Base-by-base conservation (phyloP, 805 yeast species). In the Starmerella stigmatis region DNA sequence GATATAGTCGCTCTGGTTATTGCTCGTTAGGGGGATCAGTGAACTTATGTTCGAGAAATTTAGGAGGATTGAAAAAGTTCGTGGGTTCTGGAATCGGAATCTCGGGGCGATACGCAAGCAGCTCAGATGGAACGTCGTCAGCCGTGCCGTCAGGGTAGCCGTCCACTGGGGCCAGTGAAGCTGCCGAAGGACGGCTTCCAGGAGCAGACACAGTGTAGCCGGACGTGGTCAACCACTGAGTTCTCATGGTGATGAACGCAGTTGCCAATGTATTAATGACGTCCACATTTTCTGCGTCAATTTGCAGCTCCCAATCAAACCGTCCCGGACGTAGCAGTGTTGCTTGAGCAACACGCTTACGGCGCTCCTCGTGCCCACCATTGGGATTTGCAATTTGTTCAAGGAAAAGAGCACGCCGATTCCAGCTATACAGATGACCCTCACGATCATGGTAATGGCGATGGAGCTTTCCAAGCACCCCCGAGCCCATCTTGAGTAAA, bases 171-270 rank as follows among this genome's bases (percentile, higher is more conserved):
- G 15, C 23, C 28, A 15, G 34, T 12, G 11, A 19, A 3, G 31
- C 11, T 11, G 23, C 21, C 19, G 25, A 16, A 8, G 19, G 11
- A 12, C 38, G 38, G 27, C 38, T 34, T 4, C 38, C 38, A 10
- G 38, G 27, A 30, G 27, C 29, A 19, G 43, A 26, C 13, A 16
- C 4, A 8, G 21, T 9, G 35, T 22, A 28, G 17, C 5, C 25
- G 43, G 25, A 3, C 17, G 9, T 20, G 16, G 30, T 11, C n/a
- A 34, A 17, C 84, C 84, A 78, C 60, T 76, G 78, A n/a, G 81
- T 74, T 63, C 74, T 65, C 78, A 78, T 76, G 16, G 80, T 68
- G 44, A 75, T 60, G 53, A 77, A 78, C 1, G 71, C 80, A 6
- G 82, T 75, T n/a, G 77, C 73, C 42, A 78, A 57, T 3, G 74